Base-by-base conservation (phyloP, 495 filamentous ascomycete species). In the Hyaloscypha finlandica region DNA sequence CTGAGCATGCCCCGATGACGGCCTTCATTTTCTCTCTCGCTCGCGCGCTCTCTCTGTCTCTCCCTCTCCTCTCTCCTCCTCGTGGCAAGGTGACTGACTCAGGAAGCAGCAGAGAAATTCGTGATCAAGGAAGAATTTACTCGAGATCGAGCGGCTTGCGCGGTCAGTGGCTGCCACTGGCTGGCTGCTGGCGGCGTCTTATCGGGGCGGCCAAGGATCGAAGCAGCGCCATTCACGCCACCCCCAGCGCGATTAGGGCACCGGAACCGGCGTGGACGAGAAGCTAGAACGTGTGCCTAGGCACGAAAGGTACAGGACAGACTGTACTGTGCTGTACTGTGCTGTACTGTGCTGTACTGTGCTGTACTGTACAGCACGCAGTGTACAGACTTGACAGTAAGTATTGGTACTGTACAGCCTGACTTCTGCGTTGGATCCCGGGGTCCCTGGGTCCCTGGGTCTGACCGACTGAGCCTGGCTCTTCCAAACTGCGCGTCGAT, bases 171-270 rank as follows among this genome's bases (percentile, higher is more conserved):
- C 25, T 25, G 63, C 66, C 57, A 2, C 1, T 25, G 25, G 25
- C 25, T 25, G 25, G 25, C 25, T 2, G 68, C 68, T 53, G 63
- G 63, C 57, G 59, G 63, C 58, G 63, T 45, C 68, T 70, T 66
- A 70, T 70, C 63, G 63, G 66, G 42, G 33, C 58, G 52, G 37
- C 63, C 57, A 66, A 61, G 54, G 66, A 22, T 32, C 19, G 33
- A 25, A 37, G 53, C 30, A 30, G 30, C 61, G 61, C 61, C 42
- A 63, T 42, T 20, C 37, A 45, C 59, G 59, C 35, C 33, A 33
- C 37, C n/a, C 37, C 48, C 33, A 48, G 12, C 8, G 12, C 58
- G 58, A 58, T 58, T 35, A 60, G 32, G 37, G 63, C 42, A 48
- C 42, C 42, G 42, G 4, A 48, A 48, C 11, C 42, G 42, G 42